Evolutionary conservation across 192 early-diverging fungal genomes (phyloP).

Genomic region (Ambispora gerdemannii): DNA sequence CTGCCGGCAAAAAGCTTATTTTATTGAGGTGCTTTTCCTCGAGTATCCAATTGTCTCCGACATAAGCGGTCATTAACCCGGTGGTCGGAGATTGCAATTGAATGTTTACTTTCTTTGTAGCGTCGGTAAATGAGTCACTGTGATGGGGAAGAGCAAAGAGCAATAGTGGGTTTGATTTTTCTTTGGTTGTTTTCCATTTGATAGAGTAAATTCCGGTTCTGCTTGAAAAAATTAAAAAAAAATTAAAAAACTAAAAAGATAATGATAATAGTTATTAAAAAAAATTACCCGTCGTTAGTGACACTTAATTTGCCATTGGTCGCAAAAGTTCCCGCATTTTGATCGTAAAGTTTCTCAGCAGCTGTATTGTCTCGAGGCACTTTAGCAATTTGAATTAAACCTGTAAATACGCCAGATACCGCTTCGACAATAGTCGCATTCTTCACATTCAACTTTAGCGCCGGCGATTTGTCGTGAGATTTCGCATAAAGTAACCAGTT

Average conservation of each 20-base stretch:
- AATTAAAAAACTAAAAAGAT: not conserved
- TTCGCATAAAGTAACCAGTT: constrained; percentile 37
- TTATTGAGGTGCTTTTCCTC: constrained; percentile 27
- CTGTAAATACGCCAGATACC: constrained; percentile 33
- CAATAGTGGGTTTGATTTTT: constrained; percentile 19
- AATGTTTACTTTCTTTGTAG: not conserved
- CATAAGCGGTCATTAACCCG: constrained; percentile 38
- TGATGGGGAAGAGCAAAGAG: constrained; percentile 40
- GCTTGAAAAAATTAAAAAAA: not conserved
- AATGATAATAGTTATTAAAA: not conserved
- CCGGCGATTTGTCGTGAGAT: not conserved
- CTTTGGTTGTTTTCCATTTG: constrained; percentile 32
- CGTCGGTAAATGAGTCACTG: constrained; percentile 24
- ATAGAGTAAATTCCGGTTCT: constrained; percentile 31
- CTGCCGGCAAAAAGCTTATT: constrained; percentile 28
- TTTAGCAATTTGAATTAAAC: constrained; percentile 37
- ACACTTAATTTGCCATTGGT: constrained; percentile 28
- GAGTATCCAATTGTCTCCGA: constrained; percentile 30
- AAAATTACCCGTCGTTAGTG: constrained; percentile 15
- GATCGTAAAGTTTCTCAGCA: constrained; percentile 32
- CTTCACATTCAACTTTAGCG: constrained; percentile 14
- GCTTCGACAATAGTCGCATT: constrained; percentile 7
- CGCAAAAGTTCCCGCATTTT: constrained; percentile 29
- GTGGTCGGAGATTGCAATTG: constrained; percentile 34
- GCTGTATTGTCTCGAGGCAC: constrained; percentile 31